These are phyloP conservation scores for Sporisorium scitamineum DNA, from an alignment of 1,284 basidiomycete species.

Conservation along the genomic window DNA sequence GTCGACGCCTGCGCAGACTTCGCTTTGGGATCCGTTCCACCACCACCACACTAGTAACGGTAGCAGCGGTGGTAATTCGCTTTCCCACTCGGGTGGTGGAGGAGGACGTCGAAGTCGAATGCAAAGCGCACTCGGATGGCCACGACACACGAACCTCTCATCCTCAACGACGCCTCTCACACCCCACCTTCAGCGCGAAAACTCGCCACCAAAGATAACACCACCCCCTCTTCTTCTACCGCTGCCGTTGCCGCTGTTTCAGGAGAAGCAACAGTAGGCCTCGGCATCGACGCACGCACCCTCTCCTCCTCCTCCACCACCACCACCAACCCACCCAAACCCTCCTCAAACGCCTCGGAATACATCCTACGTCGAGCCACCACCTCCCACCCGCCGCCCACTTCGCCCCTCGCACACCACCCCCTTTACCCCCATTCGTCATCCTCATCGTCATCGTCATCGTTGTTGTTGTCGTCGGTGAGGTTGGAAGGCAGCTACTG, in stretches of 20 bases:
- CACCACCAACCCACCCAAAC: not conserved
- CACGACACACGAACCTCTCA: constrained; percentile 6
- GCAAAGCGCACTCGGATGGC: constrained; percentile 2
- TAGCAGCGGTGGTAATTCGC: too few species aligned
- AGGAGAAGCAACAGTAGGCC: constrained; percentile 4
- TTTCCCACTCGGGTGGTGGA: too few species aligned
- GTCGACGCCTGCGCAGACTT: constrained; percentile 36
- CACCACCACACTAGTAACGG: not conserved
- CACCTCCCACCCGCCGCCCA: not conserved
- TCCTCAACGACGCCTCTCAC: constrained; percentile 14
- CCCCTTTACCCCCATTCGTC: constrained; percentile 8
- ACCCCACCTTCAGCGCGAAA: constrained; percentile 24
- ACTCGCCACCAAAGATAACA: not conserved
- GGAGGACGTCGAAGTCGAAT: constrained; percentile 16
- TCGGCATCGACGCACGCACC: constrained; percentile 17
- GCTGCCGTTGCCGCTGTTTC: too few species aligned
- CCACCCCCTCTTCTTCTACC: not conserved
- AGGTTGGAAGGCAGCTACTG: too few species aligned
- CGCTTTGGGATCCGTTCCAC: constrained; percentile 46
- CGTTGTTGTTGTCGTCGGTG: too few species aligned
- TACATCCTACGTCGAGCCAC: constrained; percentile 22
- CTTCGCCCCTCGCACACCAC: constrained; percentile 20
- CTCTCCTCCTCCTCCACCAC: constrained; percentile 6
- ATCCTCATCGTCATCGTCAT: too few species aligned
- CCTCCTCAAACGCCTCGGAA: constrained; percentile 28